phyloP scores from a whole-genome alignment of 192 early-diverging fungal species.

The Podila clonocystis region DNA sequence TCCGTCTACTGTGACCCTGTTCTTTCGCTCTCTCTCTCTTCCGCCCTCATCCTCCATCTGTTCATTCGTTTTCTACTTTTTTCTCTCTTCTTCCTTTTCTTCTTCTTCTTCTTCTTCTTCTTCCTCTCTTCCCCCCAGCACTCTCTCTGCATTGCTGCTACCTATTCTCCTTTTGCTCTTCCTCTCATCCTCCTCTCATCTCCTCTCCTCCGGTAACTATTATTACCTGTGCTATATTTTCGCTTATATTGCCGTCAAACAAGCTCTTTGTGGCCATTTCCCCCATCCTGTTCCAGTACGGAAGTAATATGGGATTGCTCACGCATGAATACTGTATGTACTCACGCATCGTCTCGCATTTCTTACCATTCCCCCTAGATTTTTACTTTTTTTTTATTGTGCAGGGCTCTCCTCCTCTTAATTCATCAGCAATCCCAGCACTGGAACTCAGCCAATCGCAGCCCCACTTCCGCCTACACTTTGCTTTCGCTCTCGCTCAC shows the following conservation, averaged over 20 bases:
- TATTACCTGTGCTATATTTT: no score
- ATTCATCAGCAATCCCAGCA: background rate
- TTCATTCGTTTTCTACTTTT: background rate
- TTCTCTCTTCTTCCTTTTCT: conserved; percentile 12
- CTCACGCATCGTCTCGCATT: background rate
- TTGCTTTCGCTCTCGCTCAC: background rate
- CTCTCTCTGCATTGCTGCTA: background rate
- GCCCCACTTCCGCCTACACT: background rate
- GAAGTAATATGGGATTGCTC: no score
- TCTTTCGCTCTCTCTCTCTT: conserved; percentile 1
- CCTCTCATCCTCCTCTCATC: background rate
- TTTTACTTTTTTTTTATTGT: background rate
- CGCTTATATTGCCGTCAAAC: no score
- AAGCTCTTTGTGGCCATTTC: no score
- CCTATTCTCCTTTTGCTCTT: background rate
- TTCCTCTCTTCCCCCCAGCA: background rate
- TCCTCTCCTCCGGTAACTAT: no score
- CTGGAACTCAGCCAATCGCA: background rate
- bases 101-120: background rate
- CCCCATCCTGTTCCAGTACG: no score
- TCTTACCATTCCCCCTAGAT: background rate
- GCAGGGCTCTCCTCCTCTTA: background rate
- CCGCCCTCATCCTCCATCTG: background rate
- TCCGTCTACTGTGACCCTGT: background rate
- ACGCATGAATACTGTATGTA: no score